These are phyloP conservation scores for Amaranthus cruentus DNA, from an alignment of 148 eudicot genomes.

Conservation along the genomic window DNA sequence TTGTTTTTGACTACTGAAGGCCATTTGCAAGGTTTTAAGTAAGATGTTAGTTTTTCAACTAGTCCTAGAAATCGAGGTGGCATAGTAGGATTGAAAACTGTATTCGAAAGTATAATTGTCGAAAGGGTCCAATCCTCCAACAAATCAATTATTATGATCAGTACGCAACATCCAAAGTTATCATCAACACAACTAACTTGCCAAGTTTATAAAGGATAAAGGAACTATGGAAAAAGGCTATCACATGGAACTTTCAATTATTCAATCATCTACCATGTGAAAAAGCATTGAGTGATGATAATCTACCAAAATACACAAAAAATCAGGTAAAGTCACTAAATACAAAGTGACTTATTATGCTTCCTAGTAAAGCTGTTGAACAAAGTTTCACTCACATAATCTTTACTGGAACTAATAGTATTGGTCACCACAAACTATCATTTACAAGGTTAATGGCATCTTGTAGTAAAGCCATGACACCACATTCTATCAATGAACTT, in stretches of 20 bases:
- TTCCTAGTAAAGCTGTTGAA: constrained; percentile 9
- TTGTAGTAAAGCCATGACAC: not conserved
- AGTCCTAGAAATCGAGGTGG: too few species aligned
- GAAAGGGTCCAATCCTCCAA: not conserved
- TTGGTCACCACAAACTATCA: constrained; percentile 7
- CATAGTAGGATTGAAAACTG: not conserved
- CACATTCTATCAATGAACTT: not conserved
- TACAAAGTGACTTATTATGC: not conserved
- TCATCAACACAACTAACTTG: not conserved
- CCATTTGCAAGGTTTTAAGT: too few species aligned
- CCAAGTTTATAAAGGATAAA: not conserved
- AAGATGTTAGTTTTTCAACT: too few species aligned
- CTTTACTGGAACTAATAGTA: not conserved
- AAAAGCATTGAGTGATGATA: constrained; percentile 11
- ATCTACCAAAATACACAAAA: not conserved
- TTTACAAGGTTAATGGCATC: not conserved
- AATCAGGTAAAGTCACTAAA: constrained; percentile 1
- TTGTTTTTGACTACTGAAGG: too few species aligned
- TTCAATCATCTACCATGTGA: constrained; percentile 5
- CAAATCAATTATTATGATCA: not conserved
- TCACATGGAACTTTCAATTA: constrained; percentile 1
- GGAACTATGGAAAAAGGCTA: constrained; percentile 1
- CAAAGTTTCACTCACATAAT: not conserved
- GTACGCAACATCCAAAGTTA: not conserved
- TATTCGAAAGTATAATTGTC: not conserved